These are phyloP conservation scores for Xylaria sp. DNA, from an alignment of 495 filamentous ascomycete genomes.

Conservation along the genomic window DNA sequence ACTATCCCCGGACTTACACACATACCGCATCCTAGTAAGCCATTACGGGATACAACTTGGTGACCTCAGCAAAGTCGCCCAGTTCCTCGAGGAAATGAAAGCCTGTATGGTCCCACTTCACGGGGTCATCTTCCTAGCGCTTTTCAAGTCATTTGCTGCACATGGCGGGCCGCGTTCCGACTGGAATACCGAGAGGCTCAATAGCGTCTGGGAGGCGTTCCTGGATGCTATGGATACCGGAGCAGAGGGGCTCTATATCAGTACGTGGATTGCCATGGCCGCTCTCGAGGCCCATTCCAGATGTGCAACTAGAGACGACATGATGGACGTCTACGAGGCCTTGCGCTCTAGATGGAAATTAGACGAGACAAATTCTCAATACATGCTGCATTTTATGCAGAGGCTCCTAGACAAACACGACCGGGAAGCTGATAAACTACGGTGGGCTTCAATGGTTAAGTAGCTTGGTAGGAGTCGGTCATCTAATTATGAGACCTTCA, in stretches of 20 bases:
- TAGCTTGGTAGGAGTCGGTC: background rate
- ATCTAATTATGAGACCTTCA: background rate
- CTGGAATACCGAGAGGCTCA: constrained; percentile 69
- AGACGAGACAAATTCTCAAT: constrained; percentile 39
- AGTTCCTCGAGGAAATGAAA: constrained; percentile 72
- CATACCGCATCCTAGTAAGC: constrained; percentile 69
- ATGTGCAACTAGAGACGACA: constrained; percentile 44
- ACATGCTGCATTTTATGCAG: constrained; percentile 46
- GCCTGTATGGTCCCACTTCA: constrained; percentile 61
- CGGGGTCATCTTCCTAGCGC: constrained; percentile 66
- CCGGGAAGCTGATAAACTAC: background rate
- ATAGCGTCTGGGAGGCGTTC: constrained; percentile 55
- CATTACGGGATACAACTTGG: constrained; percentile 60
- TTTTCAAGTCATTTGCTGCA: constrained; percentile 78
- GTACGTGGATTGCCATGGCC: constrained; percentile 58
- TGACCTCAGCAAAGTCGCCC: constrained; percentile 61
- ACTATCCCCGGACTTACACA: constrained; percentile 67
- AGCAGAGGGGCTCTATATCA: constrained; percentile 49
- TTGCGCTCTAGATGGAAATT: constrained; percentile 49
- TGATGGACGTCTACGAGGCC: constrained; percentile 51
- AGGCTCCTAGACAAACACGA: constrained; percentile 28
- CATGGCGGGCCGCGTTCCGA: constrained; percentile 69
- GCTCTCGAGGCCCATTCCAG: constrained; percentile 54
- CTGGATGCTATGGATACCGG: constrained; percentile 48
- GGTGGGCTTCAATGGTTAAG: background rate